Base-by-base conservation (phyloP, 208 protist genomes). In the Acanthamoeba divionensis region DNA sequence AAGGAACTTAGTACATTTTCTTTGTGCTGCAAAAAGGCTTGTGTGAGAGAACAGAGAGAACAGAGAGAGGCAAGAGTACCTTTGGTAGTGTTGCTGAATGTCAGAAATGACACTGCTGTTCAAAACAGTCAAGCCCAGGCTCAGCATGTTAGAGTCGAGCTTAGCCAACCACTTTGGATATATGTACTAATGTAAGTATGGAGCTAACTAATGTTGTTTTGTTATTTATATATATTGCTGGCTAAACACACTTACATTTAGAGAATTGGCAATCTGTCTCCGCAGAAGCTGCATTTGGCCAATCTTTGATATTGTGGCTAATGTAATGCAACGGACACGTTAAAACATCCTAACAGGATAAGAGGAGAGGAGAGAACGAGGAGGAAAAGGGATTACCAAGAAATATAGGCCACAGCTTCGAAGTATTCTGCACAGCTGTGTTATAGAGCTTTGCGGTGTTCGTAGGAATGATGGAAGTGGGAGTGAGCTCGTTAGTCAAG, bases 71-170 rank as follows among this genome's bases (percentile, higher is more conserved):
- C 36, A 60, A 75, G 54, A 7, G 31, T 54, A 93, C 91, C 57
- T 65, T 55, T 89, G 83, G 75, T 96, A 97, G 91, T 97, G 96
- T n/a, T 85, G 90, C n/a, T 94, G 79, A 29, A 98, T 93, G 41
- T 97, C 96, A n/a, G 90, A 89, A n/a, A 98, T 66, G 3, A 98
- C 90, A 5, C 96, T 93, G 1, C 91, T 91, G 92, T 99, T 98
- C 52, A 97, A 93, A 1, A 95, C 94, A 13, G 93, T 91, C 47
- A 98, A 77, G 1, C 95, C 92, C n/a, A 92, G 88, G 75, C 93
- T 96, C 21, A 98, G 95, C 29, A 93, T 86, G 33, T 95, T 93
- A 66, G 96, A 96, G 85, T 98, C 96, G 24, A 97, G 91, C 91
- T 97, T 97, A 77, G 94, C 94, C 60, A 93, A 90, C 13, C 90